Evolutionary conservation across 768 basidiomycete species (phyloP), one percentile per base, ranked within the genome.

Genomic region (Podaxis carcinomalis): DNA sequence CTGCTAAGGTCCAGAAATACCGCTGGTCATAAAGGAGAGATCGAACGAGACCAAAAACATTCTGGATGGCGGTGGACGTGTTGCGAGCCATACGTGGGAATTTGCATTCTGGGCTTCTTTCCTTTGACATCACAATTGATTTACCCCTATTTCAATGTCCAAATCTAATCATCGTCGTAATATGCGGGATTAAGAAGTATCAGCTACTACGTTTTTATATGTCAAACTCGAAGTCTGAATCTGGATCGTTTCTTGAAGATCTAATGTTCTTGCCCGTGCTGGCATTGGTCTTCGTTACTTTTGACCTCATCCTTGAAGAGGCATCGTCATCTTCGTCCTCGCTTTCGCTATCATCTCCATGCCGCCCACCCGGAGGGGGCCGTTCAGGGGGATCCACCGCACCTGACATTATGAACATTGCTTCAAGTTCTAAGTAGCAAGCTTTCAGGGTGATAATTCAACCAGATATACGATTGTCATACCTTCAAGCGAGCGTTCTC

Each of bases 171-270:
- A 27, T 23, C 6, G 11, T 49, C 32, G 10, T 11, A 49, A 4
- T 3, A 9, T 21, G 19, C 23, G 11, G 11, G 47, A 11, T 42
- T 9, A 25, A 7, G 19, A 13, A 37, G 7, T 23, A 53, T 36
- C 16, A 19, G 35, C 10, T 11, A 14, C 10, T 53, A 14, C 36
- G 36, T 6, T 10, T 4, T 67, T 82, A 87, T 75, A 87, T 73
- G 67, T 87, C 86, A 69, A 88, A 86, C 68, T 93, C 91, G 69
- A 95, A 90, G 70, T 93, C 93, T 35, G 89, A 90, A 67, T 89
- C 85, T 42, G 81, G 83, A 63, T 88, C 84, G 62, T 80, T 77
- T 35, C 65, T 69, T 39, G 71, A 67, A 11, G 74, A 75, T 62
- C 84, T 78, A 40, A 90, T 74, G 63, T 88, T 90, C 76, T 83